These are phyloP conservation scores for Saccharomyces paradoxus DNA, from an alignment of 805 yeast species.

Conservation along the genomic window DNA sequence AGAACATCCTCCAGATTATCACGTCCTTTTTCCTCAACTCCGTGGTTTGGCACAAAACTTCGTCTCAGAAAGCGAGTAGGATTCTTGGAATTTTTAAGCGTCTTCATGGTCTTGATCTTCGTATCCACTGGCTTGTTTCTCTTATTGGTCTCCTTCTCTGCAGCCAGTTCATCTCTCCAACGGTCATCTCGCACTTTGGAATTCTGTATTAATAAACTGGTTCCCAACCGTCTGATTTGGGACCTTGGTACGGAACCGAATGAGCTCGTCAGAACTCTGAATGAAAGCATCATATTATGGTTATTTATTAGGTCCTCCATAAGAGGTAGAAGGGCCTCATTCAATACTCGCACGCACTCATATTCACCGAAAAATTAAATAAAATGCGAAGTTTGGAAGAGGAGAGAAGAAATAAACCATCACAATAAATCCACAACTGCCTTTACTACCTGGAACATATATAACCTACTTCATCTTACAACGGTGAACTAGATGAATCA, in stretches of 20 bases:
- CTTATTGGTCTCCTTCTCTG: neutral
- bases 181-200: neutral
- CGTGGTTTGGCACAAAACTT: slow-evolving; percentile 10
- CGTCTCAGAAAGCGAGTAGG: slow-evolving; percentile 15
- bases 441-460: neutral
- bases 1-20: slow-evolving; percentile 6
- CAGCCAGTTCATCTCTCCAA: neutral
- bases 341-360: neutral
- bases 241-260: neutral
- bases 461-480: neutral
- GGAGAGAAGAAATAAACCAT: neutral
- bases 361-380: neutral
- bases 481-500: too few species aligned
- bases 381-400: too few species aligned
- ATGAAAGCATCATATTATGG: neutral
- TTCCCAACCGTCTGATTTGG: neutral
- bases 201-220: neutral
- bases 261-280: neutral
- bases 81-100: slow-evolving; percentile 12
- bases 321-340: neutral
- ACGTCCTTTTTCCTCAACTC: neutral
- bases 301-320: neutral
- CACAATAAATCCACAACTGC: neutral
- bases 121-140: neutral
- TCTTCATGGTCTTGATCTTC: slow-evolving; percentile 10